These are phyloP conservation scores for Aurantiochytrium sp. DNA, from an alignment of 108 stramenopile species.

Conservation along the genomic window DNA sequence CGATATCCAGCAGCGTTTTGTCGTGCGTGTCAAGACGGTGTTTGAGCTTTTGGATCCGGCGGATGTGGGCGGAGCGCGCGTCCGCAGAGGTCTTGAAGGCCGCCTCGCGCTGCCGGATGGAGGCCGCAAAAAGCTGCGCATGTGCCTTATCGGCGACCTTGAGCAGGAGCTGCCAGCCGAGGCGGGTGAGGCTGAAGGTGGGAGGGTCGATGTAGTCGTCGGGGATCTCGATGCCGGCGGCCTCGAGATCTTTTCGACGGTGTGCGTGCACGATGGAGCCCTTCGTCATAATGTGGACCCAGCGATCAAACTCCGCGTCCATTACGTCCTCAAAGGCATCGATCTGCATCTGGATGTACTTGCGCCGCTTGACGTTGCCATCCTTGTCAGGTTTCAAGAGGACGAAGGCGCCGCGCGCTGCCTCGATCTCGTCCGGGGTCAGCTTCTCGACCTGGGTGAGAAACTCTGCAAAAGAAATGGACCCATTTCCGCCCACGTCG, in stretches of 20 bases:
- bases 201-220: constrained; percentile 25
- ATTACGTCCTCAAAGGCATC: constrained; percentile 17
- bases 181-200: neutral
- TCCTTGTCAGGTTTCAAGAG: constrained; percentile 4
- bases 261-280: constrained; percentile 16
- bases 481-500: neutral
- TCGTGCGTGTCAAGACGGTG: neutral
- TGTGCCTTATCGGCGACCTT: neutral
- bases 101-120: neutral
- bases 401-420: neutral
- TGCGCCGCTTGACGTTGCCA: neutral
- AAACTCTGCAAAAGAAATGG: constrained; percentile 21
- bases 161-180: neutral
- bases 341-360: constrained; percentile 9
- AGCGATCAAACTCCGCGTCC: constrained; percentile 26
- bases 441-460: neutral
- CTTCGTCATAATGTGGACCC: constrained; percentile 10
- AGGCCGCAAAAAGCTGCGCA: neutral
- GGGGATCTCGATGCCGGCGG: neutral
- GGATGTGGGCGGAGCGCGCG: neutral
- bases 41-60: neutral
- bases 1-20: neutral
- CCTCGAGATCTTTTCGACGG: neutral
- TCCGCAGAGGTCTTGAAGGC: neutral
- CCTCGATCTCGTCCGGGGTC: constrained; percentile 15